Evolutionary conservation across 2,329 filamentous ascomycete genomes (phyloP).

Genomic region (Tolypocladium sp.): DNA sequence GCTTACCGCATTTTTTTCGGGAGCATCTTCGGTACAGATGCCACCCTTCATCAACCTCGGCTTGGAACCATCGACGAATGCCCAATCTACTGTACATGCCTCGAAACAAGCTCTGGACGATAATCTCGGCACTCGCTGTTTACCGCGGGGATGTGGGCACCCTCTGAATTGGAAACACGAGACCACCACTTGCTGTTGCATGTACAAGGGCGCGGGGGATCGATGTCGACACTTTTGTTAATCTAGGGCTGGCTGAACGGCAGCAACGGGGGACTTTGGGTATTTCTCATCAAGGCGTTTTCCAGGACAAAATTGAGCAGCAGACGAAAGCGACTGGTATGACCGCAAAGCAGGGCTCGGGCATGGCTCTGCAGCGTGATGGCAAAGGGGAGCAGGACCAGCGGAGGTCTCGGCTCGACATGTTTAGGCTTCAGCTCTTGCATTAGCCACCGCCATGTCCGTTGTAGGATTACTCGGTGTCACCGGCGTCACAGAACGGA

Average conservation of each 20-base stretch:
- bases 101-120: not conserved
- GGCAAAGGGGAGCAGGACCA: not conserved
- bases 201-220: not conserved
- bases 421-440: not conserved
- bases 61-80: not conserved
- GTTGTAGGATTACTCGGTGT: not conserved
- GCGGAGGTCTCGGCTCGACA: not conserved
- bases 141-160: not conserved
- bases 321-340: not conserved
- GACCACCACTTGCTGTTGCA: not conserved
- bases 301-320: not conserved
- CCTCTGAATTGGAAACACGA: not conserved
- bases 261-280: not conserved
- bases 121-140: not conserved
- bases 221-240: not conserved
- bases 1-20: not conserved
- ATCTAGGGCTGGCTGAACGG: not conserved
- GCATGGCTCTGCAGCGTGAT: not conserved
- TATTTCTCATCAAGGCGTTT: not conserved
- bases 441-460: not conserved
- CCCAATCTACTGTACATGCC: not conserved
- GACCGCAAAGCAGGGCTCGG: not conserved
- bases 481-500: not conserved
- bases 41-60: not conserved
- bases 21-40: not conserved